Conservation (phyloP, 139 green algal genomes). For the Chlorella ohadii region DNA sequence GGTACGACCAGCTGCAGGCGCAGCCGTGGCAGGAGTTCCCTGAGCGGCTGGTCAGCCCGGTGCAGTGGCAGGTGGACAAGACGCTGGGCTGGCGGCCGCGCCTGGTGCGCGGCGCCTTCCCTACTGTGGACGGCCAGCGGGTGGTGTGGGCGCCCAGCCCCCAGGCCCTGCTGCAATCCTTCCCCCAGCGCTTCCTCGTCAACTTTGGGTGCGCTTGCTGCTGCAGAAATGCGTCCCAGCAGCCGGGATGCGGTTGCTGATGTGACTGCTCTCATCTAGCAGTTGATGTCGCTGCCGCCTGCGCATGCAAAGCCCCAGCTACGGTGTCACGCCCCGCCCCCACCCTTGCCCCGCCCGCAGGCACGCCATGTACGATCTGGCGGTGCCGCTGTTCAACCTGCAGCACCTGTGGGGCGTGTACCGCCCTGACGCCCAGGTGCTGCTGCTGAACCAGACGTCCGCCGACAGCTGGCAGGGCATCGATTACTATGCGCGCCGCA, state of each 20-base stretch:
- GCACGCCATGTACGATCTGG: slow-evolving; percentile 32
- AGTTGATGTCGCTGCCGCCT: background rate
- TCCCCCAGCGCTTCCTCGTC: slow-evolving; percentile 9
- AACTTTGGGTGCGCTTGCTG: slow-evolving; percentile 39
- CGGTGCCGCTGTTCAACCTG: slow-evolving; percentile 34
- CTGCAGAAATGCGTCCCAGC: too few species aligned
- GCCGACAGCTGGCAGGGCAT: slow-evolving; percentile 2
- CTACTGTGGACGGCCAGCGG: background rate
- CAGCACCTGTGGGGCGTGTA: slow-evolving; percentile 38
- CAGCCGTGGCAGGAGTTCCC: slow-evolving; percentile 7
- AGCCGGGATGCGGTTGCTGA: too few species aligned
- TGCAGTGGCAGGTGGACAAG: background rate
- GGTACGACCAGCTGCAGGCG: background rate
- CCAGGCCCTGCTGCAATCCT: slow-evolving; percentile 24
- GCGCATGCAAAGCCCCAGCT: background rate
- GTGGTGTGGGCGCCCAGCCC: slow-evolving; percentile 22
- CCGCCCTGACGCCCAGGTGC: slow-evolving; percentile 8
- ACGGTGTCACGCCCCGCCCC: too few species aligned
- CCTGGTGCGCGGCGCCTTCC: background rate
- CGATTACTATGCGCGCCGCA: background rate
- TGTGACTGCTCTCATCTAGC: too few species aligned
- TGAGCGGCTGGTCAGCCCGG: slow-evolving; percentile 8
- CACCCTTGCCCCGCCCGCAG: too few species aligned
- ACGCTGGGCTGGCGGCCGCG: background rate
- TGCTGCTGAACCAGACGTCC: slow-evolving; percentile 12